A percentile compares a stretch with the other conserved stretches of the same genome.
phyloP scores from a whole-genome alignment of 2,329 filamentous ascomycete species.

The Plenodomus biglobosus region DNA sequence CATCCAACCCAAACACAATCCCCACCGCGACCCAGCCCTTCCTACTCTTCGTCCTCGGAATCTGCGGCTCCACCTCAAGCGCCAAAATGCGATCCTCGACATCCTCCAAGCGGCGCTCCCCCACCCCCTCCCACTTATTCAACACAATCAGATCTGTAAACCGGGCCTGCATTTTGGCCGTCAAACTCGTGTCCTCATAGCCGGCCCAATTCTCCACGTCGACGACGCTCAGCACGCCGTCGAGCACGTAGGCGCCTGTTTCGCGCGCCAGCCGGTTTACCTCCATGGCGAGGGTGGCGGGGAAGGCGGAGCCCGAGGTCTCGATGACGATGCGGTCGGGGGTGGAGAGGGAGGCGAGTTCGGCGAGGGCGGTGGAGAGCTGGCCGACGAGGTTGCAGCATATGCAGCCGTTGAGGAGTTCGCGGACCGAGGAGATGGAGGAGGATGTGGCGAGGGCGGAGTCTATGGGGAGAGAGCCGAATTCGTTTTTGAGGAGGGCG shows the following conservation, averaged over 20 bases:
- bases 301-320: constrained; percentile 80
- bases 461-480: constrained; percentile 91
- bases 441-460: constrained; percentile 82
- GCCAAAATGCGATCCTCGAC: constrained; percentile 79
- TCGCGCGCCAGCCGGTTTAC: constrained; percentile 77
- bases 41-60: constrained; percentile 81
- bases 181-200: constrained; percentile 88
- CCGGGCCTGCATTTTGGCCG: constrained; percentile 80
- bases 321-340: constrained; percentile 93
- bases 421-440: constrained; percentile 84
- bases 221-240: constrained; percentile 86
- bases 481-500: constrained; percentile 96
- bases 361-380: constrained; percentile 74
- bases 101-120: constrained; percentile 73
- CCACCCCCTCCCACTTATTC: constrained; percentile 85
- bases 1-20: constrained; percentile 84
- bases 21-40: constrained; percentile 76
- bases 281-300: constrained; percentile 87
- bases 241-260: constrained; percentile 70
- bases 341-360: constrained; percentile 62
- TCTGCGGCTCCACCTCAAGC: constrained; percentile 70
- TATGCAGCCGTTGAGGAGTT: constrained; percentile 95
- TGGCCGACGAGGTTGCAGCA: constrained; percentile 98
- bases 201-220: constrained; percentile 95
- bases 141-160: constrained; percentile 91